A percentile compares a stretch with the other conserved stretches of the same genome.
Evolutionary conservation across 768 basidiomycete species (phyloP).

Genomic region (Pleurotus platypus): DNA sequence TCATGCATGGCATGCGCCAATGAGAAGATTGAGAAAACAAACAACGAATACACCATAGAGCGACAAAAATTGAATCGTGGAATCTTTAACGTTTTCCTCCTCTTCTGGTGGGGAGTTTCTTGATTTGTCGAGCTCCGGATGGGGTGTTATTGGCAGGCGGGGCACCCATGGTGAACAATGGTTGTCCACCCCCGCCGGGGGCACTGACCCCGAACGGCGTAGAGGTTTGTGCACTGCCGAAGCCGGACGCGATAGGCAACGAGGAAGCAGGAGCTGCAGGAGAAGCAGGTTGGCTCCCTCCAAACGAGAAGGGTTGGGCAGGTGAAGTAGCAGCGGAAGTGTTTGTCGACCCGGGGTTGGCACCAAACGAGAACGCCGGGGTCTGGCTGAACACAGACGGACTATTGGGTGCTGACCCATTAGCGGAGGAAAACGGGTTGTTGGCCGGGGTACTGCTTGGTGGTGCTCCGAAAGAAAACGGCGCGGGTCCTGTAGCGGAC

Average conservation of each 20-base stretch:
- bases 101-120: conserved; percentile 53
- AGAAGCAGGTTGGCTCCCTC: conserved; percentile 55
- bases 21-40: background rate
- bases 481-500: conserved; percentile 10
- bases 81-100: conserved; percentile 32
- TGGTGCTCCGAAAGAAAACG: conserved; percentile 27
- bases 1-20: background rate
- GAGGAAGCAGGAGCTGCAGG: conserved; percentile 40
- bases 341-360: conserved; percentile 17
- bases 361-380: conserved; percentile 42
- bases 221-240: conserved; percentile 34
- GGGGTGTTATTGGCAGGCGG: conserved; percentile 36
- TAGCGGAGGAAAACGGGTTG: conserved; percentile 42
- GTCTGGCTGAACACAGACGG: conserved; percentile 54
- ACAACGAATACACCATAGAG: background rate
- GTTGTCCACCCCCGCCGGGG: conserved; percentile 29
- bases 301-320: conserved; percentile 44
- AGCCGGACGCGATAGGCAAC: conserved; percentile 30
- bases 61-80: background rate
- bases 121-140: conserved; percentile 40
- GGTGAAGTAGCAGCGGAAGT: conserved; percentile 27
- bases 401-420: conserved; percentile 49
- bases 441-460: conserved; percentile 18
- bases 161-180: conserved; percentile 61
- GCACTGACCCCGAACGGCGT: conserved; percentile 44